Evolutionary conservation across 2,329 filamentous ascomycete genomes (phyloP).

Genomic region (Penicillium sp.): DNA sequence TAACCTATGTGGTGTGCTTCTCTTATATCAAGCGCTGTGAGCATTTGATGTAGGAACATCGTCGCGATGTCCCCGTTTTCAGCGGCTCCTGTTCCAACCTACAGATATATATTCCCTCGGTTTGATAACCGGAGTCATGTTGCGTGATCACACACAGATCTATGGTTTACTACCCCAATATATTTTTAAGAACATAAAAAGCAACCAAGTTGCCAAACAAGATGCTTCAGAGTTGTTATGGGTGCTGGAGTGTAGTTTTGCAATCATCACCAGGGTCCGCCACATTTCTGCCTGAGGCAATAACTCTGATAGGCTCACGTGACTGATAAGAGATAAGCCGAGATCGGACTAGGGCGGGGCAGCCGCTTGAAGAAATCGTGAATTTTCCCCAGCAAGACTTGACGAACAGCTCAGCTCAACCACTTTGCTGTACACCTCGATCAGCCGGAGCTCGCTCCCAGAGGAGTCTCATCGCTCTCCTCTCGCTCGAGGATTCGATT

Average conservation of each 20-base stretch:
- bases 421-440: constrained; percentile 24
- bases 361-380: constrained; percentile 23
- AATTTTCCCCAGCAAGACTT: constrained; percentile 23
- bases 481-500: constrained; percentile 22
- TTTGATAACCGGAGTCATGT: no score
- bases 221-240: neutral
- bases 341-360: constrained; percentile 34
- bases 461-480: constrained; percentile 26
- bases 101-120: no score
- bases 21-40: no score
- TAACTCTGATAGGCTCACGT: constrained; percentile 19
- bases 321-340: constrained; percentile 35
- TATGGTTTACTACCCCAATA: no score
- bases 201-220: neutral
- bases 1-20: no score
- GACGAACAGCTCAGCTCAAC: constrained; percentile 29
- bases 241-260: no score
- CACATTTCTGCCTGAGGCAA: constrained; percentile 13
- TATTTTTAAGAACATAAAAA: neutral
- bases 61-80: no score
- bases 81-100: no score
- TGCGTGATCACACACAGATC: no score
- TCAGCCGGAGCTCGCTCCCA: constrained; percentile 25
- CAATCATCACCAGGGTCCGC: no score
- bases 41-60: no score